phyloP scores from a whole-genome alignment of 805 yeast species.

The Jamesozyma jinghongensis region DNA sequence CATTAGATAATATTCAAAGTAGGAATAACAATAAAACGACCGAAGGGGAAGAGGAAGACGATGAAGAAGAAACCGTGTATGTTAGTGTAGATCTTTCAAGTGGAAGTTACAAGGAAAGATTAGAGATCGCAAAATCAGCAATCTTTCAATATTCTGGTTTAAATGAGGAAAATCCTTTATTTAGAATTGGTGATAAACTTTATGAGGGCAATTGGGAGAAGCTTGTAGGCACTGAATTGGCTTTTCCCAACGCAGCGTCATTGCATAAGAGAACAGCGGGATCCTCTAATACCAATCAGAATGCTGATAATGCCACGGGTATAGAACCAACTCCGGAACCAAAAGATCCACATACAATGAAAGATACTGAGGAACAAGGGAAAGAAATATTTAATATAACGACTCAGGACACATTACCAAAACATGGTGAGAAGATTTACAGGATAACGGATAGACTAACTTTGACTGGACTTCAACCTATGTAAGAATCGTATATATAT shows the following conservation, averaged over 20 bases:
- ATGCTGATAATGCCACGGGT: neutral
- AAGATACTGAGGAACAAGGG: neutral
- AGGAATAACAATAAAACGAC: constrained; percentile 1
- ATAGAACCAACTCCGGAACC: neutral
- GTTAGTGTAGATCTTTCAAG: constrained; percentile 47
- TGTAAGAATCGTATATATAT: constrained; percentile 11
- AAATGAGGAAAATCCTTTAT: constrained; percentile 44
- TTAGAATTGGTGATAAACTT: constrained; percentile 48
- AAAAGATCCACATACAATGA: neutral
- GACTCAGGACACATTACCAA: constrained; percentile 7
- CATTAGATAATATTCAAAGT: too few relatives aligned
- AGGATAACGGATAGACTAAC: constrained; percentile 24
- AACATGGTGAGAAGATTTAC: constrained; percentile 21
- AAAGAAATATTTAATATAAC: constrained; percentile 1
- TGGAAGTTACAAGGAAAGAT: constrained; percentile 24
- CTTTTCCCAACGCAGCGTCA: constrained; percentile 25
- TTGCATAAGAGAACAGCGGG: constrained; percentile 10
- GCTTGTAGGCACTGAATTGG: constrained; percentile 69
- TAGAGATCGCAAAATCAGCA: constrained; percentile 32
- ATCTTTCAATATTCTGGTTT: constrained; percentile 49
- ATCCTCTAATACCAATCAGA: too few relatives aligned
- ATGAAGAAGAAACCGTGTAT: constrained; percentile 38
- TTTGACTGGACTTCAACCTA: constrained; percentile 19
- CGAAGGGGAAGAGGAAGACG: constrained; percentile 20
- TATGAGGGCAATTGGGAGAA: constrained; percentile 72